phyloP scores from a whole-genome alignment of 306 rosid species.

The Prunus mira region DNA sequence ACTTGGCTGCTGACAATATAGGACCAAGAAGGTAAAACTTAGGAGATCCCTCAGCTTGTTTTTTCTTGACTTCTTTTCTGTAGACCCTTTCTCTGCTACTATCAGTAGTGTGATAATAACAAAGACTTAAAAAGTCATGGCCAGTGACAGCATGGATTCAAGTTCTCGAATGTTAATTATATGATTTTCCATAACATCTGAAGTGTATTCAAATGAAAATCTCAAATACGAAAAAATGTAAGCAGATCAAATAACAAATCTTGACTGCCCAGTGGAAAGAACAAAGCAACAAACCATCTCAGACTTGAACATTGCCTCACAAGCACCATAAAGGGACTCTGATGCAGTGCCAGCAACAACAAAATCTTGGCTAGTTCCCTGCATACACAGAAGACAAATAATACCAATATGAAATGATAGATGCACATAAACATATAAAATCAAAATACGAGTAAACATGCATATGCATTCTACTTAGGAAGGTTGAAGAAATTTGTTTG shows the following conservation, averaged over 20 bases:
- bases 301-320: slow-evolving; percentile 92
- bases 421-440: background rate
- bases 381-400: slow-evolving; percentile 20
- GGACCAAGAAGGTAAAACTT: too few relatives aligned
- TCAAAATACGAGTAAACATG: background rate
- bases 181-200: background rate
- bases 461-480: background rate
- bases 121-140: too few relatives aligned
- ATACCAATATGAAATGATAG: background rate
- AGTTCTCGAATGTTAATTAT: background rate
- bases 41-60: background rate
- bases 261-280: slow-evolving; percentile 1
- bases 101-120: too few relatives aligned
- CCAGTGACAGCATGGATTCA: background rate
- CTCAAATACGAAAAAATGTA: background rate
- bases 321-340: slow-evolving; percentile 97
- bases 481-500: background rate
- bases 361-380: slow-evolving; percentile 96
- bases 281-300: slow-evolving; percentile 67
- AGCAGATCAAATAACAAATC: background rate
- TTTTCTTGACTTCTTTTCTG: background rate
- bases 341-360: slow-evolving; percentile 98
- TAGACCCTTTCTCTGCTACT: background rate
- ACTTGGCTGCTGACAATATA: background rate
- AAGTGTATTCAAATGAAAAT: background rate